Base-by-base conservation (phyloP, 176 grass and related monocot species). In the Aegilops bicornis region DNA sequence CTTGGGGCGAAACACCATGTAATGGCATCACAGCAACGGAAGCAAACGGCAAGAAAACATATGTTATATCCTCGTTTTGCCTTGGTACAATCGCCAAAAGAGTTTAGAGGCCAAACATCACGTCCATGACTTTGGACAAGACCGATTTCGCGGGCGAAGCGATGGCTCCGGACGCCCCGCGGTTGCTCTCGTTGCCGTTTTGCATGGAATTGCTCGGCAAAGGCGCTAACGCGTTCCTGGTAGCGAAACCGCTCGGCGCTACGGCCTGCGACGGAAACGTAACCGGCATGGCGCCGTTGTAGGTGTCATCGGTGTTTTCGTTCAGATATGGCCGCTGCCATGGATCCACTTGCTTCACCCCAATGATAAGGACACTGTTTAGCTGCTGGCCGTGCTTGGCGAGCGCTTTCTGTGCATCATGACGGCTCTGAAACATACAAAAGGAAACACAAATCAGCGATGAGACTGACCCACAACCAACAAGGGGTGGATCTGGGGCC, bases 281-380 rank as follows among this genome's bases (percentile, higher is more conserved):
- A 83, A 80, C 79, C 81, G 83, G 50, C 43, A 73, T 35, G 5
- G 82, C 30, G 25, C 81, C 86, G 17, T 79, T 79, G 85, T 80
- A 78, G 74, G 78, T 89, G 47, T 85, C 82, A 3, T 81, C 31
- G 37, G 77, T 65, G 76, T 79, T 83, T 64, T 96, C 92, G 3
- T 90, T 94, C 79, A 96, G 89, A 79, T 88, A 92, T 0, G 70
- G 92, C 6, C 54, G 83, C 83, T 94, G 94, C 89, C 88, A 76
- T 30, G 94, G 87, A 79, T 99, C 92, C 58, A 91, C 83, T 84
- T 80, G 89, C 81, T 94, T 96, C 48, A 94, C 94, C 29, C 90
- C 97, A 81, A 99, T 83, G 74, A 94, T 94, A 71, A 99, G 87
- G 76, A 99, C 82, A 85, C 79, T 96, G 80, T 94, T 99, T 77